Percentiles rank a stretch among this genome's conserved stretches.
Evolutionary conservation across 345 rosid genomes (phyloP).

Genomic region (Alliaria petiolata): DNA sequence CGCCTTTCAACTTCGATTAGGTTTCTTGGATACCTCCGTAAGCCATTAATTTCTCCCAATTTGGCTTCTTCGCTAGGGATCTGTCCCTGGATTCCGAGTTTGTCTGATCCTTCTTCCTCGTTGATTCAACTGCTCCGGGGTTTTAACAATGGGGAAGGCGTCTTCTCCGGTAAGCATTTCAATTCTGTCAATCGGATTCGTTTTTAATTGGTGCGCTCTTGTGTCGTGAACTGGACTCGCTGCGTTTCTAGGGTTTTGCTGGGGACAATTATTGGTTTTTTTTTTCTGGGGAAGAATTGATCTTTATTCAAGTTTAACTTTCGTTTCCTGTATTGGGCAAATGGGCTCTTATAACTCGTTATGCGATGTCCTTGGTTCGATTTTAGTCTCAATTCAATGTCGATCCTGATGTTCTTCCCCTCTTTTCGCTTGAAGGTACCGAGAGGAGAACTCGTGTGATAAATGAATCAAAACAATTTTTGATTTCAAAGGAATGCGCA

Average conservation of each 20-base stretch:
- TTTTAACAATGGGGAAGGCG: slow-evolving; percentile 14
- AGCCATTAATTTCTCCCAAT: neutral
- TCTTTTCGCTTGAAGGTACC: slow-evolving; percentile 2
- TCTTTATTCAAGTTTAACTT: neutral
- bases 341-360: neutral
- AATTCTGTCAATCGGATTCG: neutral
- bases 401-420: neutral
- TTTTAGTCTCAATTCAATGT: neutral
- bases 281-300: neutral
- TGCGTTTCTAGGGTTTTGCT: slow-evolving; percentile 33
- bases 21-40: slow-evolving; percentile 3
- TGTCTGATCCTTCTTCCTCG: neutral
- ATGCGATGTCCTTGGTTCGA: neutral
- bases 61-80: slow-evolving; percentile 7
- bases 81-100: neutral
- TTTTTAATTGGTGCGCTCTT: neutral
- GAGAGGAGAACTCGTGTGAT: neutral
- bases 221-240: neutral
- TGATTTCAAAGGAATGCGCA: slow-evolving; percentile 18
- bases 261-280: neutral
- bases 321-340: neutral
- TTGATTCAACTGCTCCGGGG: slow-evolving; percentile 8
- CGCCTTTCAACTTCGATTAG: slow-evolving; percentile 20
- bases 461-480: neutral
- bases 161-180: slow-evolving; percentile 29